phyloP scores from a whole-genome alignment of 2,329 filamentous ascomycete species.

The Penicillium sp. region DNA sequence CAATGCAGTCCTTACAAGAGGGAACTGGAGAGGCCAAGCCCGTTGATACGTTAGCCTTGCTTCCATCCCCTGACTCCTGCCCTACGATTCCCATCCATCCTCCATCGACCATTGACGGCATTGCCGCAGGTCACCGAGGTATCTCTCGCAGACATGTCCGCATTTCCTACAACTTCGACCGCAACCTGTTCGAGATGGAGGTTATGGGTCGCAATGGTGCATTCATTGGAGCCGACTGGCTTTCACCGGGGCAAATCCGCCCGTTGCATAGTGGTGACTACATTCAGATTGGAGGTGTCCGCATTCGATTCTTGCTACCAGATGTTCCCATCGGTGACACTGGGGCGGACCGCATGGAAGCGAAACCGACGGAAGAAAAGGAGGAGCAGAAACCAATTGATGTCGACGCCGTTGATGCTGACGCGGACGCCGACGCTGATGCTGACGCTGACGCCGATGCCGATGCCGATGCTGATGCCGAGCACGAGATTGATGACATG shows the following conservation, averaged over 20 bases:
- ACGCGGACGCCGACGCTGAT: conserved; percentile 26
- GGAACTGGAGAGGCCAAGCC: conserved; percentile 36
- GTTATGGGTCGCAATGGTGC: conserved; percentile 57
- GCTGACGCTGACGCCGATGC: background rate
- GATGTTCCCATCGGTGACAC: conserved; percentile 47
- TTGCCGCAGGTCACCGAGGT: conserved; percentile 49
- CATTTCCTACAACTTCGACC: conserved; percentile 56
- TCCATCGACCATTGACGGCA: conserved; percentile 43
- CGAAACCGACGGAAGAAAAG: conserved; percentile 36
- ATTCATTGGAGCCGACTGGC: conserved; percentile 50
- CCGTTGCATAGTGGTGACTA: conserved; percentile 54
- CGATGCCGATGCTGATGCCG: conserved; percentile 29
- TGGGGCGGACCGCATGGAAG: conserved; percentile 44
- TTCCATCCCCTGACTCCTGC: conserved; percentile 50
- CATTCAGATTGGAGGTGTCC: conserved; percentile 56
- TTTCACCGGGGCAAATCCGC: conserved; percentile 45
- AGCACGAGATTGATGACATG: conserved; percentile 37
- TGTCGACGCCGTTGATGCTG: conserved; percentile 24
- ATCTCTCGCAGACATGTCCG: conserved; percentile 60
- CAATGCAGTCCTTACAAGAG: conserved; percentile 42
- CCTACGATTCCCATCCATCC: conserved; percentile 59
- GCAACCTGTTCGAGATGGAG: conserved; percentile 54
- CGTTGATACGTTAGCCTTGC: conserved; percentile 44
- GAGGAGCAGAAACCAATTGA: conserved; percentile 33
- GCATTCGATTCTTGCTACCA: conserved; percentile 54